Base-by-base conservation (phyloP, 2,329 filamentous ascomycete genomes). In the Cladophialophora exuberans region DNA sequence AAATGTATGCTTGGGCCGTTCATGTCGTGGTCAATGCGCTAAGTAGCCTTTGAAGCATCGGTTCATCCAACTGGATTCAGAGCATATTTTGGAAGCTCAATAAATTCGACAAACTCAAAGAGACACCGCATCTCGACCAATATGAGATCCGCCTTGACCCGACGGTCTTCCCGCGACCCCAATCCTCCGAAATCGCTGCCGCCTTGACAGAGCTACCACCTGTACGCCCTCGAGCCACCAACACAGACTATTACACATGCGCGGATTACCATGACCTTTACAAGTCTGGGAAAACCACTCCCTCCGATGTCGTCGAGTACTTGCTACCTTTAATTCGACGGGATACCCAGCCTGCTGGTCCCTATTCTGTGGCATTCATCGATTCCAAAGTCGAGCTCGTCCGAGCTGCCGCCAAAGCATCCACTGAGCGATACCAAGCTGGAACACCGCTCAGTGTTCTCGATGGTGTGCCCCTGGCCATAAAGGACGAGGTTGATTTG, bases 401-500 rank as follows among this genome's bases (percentile, higher is more conserved):
- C 1, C 76, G 85, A 3, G 79, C 81, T 30, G 86, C 89, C 1
- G 90, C 91, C 0, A 79, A 79, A 63, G 87, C 82, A 6, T 94
- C 90, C 1, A 88, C 90, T 0, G 77, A 82, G 66, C 79, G 91
- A 41, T 96, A 88, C 71, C 82, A 83, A 54, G 75, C 79, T 13
- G 87, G 88, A 0, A 79, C 79, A 58, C 79, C 85, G 0, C 70
- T 90, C 13, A 80, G 89, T 10, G 74, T 89, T 4, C 75, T 96
- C 6, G 91, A 96, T 65, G 91, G 91, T 10, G 83, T 96, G 1
- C 91, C 90, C 0, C 82, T 95, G 44, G 88, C 86, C 0, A 83
- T 94, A 64, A 96, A 96, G 73, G 90, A 95, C 66, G 90, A 96
- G 66, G 79, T 86, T 13, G 79, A 87, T 60, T 76, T 91, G 26